These are phyloP conservation scores for Albugo laibachii DNA, from an alignment of 352 stramenopile genomes.

Conservation along the genomic window DNA sequence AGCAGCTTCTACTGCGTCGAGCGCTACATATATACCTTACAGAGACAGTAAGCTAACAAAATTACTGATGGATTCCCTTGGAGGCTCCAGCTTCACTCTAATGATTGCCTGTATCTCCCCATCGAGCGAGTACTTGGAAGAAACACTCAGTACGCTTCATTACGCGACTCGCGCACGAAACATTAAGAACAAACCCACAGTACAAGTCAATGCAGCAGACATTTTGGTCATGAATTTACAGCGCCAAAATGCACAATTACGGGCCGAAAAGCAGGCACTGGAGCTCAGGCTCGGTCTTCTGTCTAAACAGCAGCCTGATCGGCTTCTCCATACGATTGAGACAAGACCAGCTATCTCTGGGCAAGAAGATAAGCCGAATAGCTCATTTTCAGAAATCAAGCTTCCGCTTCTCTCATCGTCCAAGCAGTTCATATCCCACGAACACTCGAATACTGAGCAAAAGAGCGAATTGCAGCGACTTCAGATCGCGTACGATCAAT, in stretches of 20 bases:
- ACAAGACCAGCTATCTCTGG: too few relatives aligned
- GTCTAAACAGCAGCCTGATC: not conserved
- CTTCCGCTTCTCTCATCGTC: too few relatives aligned
- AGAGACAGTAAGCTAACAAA: slow-evolving; percentile 75
- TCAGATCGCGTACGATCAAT: too few relatives aligned
- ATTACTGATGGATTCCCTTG: slow-evolving; percentile 67
- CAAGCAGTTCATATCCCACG: too few relatives aligned
- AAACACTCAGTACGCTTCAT: slow-evolving; percentile 71
- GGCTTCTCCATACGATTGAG: too few relatives aligned
- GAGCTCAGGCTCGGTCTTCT: slow-evolving; percentile 22
- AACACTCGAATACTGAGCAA: too few relatives aligned
- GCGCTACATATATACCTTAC: slow-evolving; percentile 48
- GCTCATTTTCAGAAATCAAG: too few relatives aligned
- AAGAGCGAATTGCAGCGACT: too few relatives aligned
- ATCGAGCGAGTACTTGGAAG: slow-evolving; percentile 26
- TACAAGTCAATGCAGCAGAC: slow-evolving; percentile 47
- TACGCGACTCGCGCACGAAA: slow-evolving; percentile 72
- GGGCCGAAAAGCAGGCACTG: slow-evolving; percentile 33
- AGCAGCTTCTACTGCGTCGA: slow-evolving; percentile 18
- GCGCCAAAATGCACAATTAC: slow-evolving; percentile 38
- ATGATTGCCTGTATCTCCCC: slow-evolving; percentile 75
- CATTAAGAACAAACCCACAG: slow-evolving; percentile 60
- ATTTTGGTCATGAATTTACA: slow-evolving; percentile 33
- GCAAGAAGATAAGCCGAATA: too few relatives aligned
- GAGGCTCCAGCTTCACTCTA: slow-evolving; percentile 57